A percentile compares a stretch with the other conserved stretches of the same genome.
These are phyloP conservation scores for Margaritispora aquatica DNA, from an alignment of 495 filamentous ascomycete species.

Conservation along the genomic window DNA sequence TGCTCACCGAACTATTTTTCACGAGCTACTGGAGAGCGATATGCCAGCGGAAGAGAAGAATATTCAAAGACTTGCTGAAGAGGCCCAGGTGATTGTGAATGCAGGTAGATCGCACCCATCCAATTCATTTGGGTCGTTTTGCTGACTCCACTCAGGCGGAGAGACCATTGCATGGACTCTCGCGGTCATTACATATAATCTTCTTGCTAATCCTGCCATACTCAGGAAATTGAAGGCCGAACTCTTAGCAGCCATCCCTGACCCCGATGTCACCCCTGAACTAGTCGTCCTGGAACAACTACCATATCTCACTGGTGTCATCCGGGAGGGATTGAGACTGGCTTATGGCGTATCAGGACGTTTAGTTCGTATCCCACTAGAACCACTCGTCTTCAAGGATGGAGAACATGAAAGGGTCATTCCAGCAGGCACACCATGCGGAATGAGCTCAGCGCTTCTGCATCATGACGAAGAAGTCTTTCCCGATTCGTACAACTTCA, in stretches of 20 bases:
- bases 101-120: conserved; percentile 16
- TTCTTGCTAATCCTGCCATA: conserved; percentile 26
- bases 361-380: conserved; percentile 28
- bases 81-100: conserved; percentile 26
- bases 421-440: conserved; percentile 35
- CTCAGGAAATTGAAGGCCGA: conserved; percentile 26
- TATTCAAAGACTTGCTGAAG: conserved; percentile 25
- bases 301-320: conserved; percentile 40
- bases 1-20: conserved; percentile 4
- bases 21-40: conserved; percentile 9
- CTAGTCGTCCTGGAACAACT: conserved; percentile 30
- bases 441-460: conserved; percentile 31
- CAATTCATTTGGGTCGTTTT: not conserved
- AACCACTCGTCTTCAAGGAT: conserved; percentile 10
- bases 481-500: conserved; percentile 31
- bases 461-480: conserved; percentile 33
- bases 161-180: conserved; percentile 25
- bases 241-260: conserved; percentile 14
- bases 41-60: conserved; percentile 24
- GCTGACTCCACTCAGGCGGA: conserved; percentile 26
- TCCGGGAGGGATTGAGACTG: conserved; percentile 39
- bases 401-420: conserved; percentile 25
- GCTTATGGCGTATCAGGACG: conserved; percentile 32
- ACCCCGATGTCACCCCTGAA: conserved; percentile 1
- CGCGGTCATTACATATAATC: conserved; percentile 26